Evolutionary conservation across 2,329 filamentous ascomycete species (phyloP).

Genomic region (Cladosporium sphaerospermum): DNA sequence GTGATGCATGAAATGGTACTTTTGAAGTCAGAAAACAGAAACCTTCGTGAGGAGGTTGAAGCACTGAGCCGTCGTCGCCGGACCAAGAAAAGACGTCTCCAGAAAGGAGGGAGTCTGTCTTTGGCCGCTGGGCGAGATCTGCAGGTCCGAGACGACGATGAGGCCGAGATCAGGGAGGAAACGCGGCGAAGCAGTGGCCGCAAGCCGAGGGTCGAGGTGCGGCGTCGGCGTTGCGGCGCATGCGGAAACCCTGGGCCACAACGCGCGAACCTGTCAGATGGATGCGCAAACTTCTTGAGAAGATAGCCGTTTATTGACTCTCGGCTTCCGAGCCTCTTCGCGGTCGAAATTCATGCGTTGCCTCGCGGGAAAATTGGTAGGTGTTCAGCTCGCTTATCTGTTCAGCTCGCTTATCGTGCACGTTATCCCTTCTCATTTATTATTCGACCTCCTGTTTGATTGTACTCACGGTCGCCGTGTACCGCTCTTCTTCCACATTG

Average conservation of each 20-base stretch:
- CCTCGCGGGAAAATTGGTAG: background rate
- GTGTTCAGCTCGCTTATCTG: background rate
- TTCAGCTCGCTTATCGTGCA: background rate
- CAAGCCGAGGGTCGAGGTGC: background rate
- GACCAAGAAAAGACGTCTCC: background rate
- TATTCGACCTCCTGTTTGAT: no score
- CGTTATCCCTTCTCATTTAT: no score
- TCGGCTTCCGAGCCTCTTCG: background rate
- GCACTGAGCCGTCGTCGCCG: background rate
- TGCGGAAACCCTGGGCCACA: background rate
- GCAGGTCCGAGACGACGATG: background rate
- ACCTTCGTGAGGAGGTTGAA: background rate
- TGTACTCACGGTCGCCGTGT: no score
- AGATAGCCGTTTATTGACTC: background rate
- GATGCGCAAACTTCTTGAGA: background rate
- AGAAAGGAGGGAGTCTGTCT: background rate
- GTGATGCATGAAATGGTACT: background rate
- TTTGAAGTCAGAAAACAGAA: background rate
- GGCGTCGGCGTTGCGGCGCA: background rate
- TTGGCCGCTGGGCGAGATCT: background rate
- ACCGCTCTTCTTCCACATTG: no score
- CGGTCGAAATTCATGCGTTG: background rate
- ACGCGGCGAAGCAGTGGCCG: background rate
- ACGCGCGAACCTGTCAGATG: background rate
- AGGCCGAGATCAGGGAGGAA: background rate